Conservation (phyloP, 345 rosid species). For the Hypericum perforatum region DNA sequence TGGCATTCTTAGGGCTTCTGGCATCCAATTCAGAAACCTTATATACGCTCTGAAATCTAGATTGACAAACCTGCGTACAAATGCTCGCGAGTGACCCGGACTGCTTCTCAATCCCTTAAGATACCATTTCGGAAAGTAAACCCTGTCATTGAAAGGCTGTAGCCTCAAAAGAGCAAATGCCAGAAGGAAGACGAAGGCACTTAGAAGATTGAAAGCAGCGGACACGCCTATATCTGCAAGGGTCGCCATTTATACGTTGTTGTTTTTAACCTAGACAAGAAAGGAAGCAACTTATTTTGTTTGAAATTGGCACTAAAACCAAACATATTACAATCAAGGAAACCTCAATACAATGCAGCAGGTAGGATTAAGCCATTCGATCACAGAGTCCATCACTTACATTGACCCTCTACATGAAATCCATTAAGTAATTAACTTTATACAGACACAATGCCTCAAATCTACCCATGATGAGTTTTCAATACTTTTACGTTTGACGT, state of each 20-base stretch:
- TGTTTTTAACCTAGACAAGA: too few relatives aligned
- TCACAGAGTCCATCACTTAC: too few relatives aligned
- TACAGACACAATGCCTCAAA: too few relatives aligned
- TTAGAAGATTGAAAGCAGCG: conserved; percentile 61
- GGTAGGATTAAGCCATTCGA: too few relatives aligned
- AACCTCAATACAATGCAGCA: too few relatives aligned
- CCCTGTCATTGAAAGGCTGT: conserved; percentile 92
- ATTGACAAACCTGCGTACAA: conserved; percentile 52
- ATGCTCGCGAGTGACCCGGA: conserved; percentile 50
- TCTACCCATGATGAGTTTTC: too few relatives aligned
- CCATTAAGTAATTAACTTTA: too few relatives aligned
- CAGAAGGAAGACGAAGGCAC: conserved; percentile 62
- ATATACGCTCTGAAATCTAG: conserved; percentile 59
- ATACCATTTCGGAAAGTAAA: conserved; percentile 96
- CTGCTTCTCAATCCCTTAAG: conserved; percentile 68
- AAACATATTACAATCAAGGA: too few relatives aligned
- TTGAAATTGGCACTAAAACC: too few relatives aligned
- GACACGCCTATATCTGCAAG: conserved; percentile 72
- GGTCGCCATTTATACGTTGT: conserved; percentile 58
- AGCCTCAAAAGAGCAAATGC: conserved; percentile 74
- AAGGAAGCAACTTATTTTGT: too few relatives aligned
- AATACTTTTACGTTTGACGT: too few relatives aligned
- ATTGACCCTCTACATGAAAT: too few relatives aligned
- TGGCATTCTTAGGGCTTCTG: conserved; percentile 84
- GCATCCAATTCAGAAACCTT: conserved; percentile 86